These are phyloP conservation scores for Eucalyptus rudis DNA, from an alignment of 345 rosid species.

Conservation along the genomic window DNA sequence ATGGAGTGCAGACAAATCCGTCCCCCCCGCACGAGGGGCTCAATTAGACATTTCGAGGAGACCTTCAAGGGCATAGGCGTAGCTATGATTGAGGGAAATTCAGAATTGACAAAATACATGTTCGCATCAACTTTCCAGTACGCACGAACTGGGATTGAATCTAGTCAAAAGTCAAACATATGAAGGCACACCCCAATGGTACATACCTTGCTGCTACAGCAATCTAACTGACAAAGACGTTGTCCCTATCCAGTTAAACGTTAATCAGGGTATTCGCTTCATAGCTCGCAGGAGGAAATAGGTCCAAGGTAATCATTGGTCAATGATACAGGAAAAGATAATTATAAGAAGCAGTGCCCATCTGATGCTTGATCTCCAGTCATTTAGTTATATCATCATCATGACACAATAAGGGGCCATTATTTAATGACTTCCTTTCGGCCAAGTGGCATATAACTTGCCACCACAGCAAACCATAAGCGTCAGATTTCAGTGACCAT, in stretches of 20 bases:
- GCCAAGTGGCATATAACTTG: neutral
- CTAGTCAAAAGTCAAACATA: neutral
- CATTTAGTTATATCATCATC: neutral
- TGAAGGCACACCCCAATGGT: neutral
- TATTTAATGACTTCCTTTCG: neutral
- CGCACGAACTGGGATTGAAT: neutral
- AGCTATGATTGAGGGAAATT: neutral
- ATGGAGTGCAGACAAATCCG: neutral
- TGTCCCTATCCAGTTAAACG: neutral
- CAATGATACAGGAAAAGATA: neutral
- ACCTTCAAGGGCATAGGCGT: neutral
- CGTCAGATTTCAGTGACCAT: neutral
- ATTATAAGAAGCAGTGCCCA: neutral
- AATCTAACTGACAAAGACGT: neutral
- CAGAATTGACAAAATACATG: neutral
- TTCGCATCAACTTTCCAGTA: neutral
- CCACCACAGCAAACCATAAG: neutral
- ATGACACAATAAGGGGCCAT: neutral
- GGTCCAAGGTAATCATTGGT: neutral
- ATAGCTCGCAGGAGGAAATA: neutral
- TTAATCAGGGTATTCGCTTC: neutral
- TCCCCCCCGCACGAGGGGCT: neutral
- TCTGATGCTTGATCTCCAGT: neutral
- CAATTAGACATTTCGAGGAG: neutral
- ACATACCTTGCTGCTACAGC: neutral